Base-by-base conservation (phyloP, 1,284 basidiomycete species). In the Omphalotus olearius region DNA sequence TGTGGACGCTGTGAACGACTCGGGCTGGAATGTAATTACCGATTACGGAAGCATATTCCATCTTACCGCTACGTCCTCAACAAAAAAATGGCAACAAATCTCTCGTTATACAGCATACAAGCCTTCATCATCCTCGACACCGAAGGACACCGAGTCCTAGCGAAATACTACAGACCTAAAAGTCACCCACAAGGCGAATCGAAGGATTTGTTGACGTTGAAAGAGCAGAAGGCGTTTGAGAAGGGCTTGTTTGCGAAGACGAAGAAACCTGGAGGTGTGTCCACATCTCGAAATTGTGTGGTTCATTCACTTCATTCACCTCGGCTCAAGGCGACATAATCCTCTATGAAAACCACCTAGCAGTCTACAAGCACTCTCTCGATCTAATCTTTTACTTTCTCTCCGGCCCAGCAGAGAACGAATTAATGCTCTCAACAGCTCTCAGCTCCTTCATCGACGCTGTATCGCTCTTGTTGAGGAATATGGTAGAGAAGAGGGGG, bases 301-400 rank as follows among this genome's bases (percentile, higher is more conserved):
- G 3, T 11, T 36, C 18, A 7, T 37, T 11, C 6, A 6, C 28
- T n/a, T 13, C 30, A 16, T 7, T 25, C 30, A 26, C 44, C 18
- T 14, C 16, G 9, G 5, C 23, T 18, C 9, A 11, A 93, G 93
- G 92, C 65, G 96, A 99, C 63, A 94, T 99, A 64, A 91, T 98
- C 61, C 80, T 98, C 10, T 93, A 92, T 67, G 93, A 93, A 67
- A 78, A 87, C 56, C 88, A 94, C 64, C 80, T 98, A n/a, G 87
- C 91, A 26, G 83, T 99, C 18, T 97, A 96, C 75, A 92, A 91
- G 62, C 84, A 97, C 60, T 91, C 93, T 35, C 85, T 97, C 52
- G 97, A 99, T 74, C 85, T 98, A 62, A 90, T 95, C 57, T 86
- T 98, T 68, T 97, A 98, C 76, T 85, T 99, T 61, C 82, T 99